A percentile compares a stretch with the other conserved stretches of the same genome.
Evolutionary conservation across 192 early-diverging fungal genomes (phyloP).

Genomic region (Rhizophlyctis rosea): DNA sequence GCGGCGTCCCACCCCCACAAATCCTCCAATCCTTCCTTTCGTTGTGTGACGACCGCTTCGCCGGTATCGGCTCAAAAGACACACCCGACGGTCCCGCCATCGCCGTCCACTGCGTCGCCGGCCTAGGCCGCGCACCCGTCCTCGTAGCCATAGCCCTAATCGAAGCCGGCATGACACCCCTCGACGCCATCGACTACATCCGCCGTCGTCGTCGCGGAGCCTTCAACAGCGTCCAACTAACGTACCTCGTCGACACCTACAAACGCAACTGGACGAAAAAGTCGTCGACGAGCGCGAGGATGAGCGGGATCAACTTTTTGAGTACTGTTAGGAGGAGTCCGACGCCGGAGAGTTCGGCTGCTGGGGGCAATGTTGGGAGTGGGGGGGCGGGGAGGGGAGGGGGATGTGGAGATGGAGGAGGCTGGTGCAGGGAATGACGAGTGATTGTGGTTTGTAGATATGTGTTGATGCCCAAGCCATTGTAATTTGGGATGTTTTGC

Average conservation of each 20-base stretch:
- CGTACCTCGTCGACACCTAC: conserved; percentile 58
- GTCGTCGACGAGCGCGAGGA: background rate
- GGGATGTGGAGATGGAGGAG: no score
- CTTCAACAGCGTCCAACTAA: conserved; percentile 75
- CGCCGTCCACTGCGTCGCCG: conserved; percentile 88
- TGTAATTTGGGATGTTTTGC: no score
- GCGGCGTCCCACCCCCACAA: conserved; percentile 45
- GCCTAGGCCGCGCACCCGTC: conserved; percentile 91
- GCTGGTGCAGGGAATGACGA: no score
- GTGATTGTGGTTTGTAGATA: no score
- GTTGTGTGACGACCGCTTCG: conserved; percentile 59
- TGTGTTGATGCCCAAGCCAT: no score
- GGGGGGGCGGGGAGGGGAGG: no score
- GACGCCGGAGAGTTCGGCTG: no score
- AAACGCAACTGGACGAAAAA: conserved; percentile 15
- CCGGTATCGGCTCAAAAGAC: conserved; percentile 16
- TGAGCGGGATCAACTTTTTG: background rate
- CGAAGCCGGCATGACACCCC: conserved; percentile 72
- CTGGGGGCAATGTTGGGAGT: no score
- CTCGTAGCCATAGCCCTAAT: conserved; percentile 83
- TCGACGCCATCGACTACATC: conserved; percentile 73
- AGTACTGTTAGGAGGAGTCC: no score
- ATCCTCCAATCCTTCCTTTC: conserved; percentile 56
- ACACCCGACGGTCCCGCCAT: conserved; percentile 12
- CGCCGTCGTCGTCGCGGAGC: conserved; percentile 68